These are phyloP conservation scores for Pochonia chlamydosporia DNA, from an alignment of 2,329 filamentous ascomycete species.

Conservation along the genomic window DNA sequence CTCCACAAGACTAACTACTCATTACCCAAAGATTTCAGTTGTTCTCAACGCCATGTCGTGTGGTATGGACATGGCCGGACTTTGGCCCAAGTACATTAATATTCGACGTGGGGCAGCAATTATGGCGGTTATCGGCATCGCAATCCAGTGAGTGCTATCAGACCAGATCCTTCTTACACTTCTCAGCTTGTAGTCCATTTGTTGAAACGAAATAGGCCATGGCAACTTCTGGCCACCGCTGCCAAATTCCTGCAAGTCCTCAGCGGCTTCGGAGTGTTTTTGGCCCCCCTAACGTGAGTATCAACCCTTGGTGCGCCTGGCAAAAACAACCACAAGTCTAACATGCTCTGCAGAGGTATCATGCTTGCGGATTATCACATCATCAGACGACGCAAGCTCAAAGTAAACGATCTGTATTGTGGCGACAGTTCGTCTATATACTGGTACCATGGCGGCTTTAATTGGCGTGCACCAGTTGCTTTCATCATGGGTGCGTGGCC, in stretches of 20 bases:
- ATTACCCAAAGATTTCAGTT: slow-evolving; percentile 11
- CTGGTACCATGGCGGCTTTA: slow-evolving; percentile 28
- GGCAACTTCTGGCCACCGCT: slow-evolving; percentile 22
- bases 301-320: neutral
- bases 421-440: slow-evolving; percentile 27
- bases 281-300: slow-evolving; percentile 16
- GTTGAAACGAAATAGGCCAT: slow-evolving; percentile 12
- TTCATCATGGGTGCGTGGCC: slow-evolving; percentile 27
- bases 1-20: neutral
- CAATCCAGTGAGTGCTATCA: too few species aligned
- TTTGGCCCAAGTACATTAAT: slow-evolving; percentile 48
- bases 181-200: neutral
- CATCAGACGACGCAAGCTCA: slow-evolving; percentile 27
- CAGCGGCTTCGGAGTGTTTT: slow-evolving; percentile 18
- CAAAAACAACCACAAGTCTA: slow-evolving; percentile 4
- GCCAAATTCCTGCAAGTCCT: slow-evolving; percentile 20
- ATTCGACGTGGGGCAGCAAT: slow-evolving; percentile 49
- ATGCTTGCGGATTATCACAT: slow-evolving; percentile 24
- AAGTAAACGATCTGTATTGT: slow-evolving; percentile 30
- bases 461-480: slow-evolving; percentile 28
- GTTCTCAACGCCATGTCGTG: slow-evolving; percentile 43
- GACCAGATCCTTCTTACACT: neutral
- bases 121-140: slow-evolving; percentile 35
- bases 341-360: slow-evolving; percentile 13
- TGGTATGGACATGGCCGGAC: slow-evolving; percentile 49